Base-by-base conservation (phyloP, 768 basidiomycete genomes). In the Grammothele lineata region DNA sequence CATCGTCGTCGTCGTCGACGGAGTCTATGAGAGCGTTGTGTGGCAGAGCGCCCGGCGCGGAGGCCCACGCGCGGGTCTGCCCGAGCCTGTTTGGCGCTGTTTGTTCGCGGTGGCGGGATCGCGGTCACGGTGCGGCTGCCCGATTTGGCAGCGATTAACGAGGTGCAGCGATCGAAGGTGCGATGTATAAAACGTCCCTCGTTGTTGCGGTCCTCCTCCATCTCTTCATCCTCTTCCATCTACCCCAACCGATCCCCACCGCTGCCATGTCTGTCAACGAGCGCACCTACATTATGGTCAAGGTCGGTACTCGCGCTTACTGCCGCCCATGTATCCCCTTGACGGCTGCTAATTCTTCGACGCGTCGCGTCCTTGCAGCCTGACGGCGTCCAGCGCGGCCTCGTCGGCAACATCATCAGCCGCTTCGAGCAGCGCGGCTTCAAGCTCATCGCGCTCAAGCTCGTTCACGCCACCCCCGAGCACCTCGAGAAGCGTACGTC, bases 281-380 rank as follows among this genome's bases (percentile, higher is more conserved):
- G 68, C 92, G 91, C 70, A 95, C 94, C 70, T 97, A 95, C 76
- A 98, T 98, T 78, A 97, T 97, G 95, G 80, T 98, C 85, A 99
- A 97, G 92, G 91, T 85, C 45, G 38, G 62, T 58, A 36, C 18
- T n/a, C 35, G 17, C 15, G 6, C 35, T 32, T 9, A 32, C 30
- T 7, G 17, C 18, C 15, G 8, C 17, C 15, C 35, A 17, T 7
- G 35, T 19, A n/a, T n/a, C 7, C 35, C 35, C 6, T 19, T 9
- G 35, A 17, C 12, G 35, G 9, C 15, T 19, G 35, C 35, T 30
- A 14, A 30, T 37, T 35, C 48, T 36, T n/a, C n/a, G 40, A 33
- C 35, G 40, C 45, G 35, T 19, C 27, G 27, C 27, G 27, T 36
- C 35, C 17, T 19, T 46, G 3, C 48, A 96, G 94, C 96, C 96